These are phyloP conservation scores for Cavenderia fasciculata DNA, from an alignment of 78 protist species.

Conservation along the genomic window DNA sequence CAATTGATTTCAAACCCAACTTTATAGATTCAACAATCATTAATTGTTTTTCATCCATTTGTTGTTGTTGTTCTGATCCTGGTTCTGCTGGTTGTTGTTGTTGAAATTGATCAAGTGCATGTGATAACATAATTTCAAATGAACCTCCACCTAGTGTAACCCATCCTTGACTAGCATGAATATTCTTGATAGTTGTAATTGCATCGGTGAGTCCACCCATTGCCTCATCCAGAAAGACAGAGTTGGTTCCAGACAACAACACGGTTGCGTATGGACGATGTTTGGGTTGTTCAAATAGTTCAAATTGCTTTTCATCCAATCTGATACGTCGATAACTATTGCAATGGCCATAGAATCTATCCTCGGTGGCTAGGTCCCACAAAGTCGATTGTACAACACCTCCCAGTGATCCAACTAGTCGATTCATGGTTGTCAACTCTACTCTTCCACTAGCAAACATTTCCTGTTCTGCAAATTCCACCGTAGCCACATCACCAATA, in stretches of 20 bases:
- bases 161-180: neutral
- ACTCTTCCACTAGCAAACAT: constrained; percentile 18
- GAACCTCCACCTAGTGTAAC: constrained; percentile 16
- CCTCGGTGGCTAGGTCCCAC: neutral
- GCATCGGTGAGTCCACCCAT: neutral
- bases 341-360: constrained; percentile 12
- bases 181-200: neutral
- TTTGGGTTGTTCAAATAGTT: neutral
- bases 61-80: too few relatives aligned
- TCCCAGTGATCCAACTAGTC: neutral
- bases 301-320: constrained; percentile 25
- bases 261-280: constrained; percentile 1
- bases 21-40: too few relatives aligned
- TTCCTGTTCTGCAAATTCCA: neutral
- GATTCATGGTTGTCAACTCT: neutral
- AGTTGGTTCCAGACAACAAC: neutral
- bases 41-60: too few relatives aligned
- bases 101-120: too few relatives aligned
- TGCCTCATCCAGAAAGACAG: constrained; percentile 13
- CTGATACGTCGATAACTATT: neutral
- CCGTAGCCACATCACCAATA: constrained; percentile 52
- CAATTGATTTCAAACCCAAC: too few relatives aligned
- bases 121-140: too few relatives aligned
- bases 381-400: constrained; percentile 22
- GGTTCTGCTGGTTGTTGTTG: too few relatives aligned